Evolutionary conservation across 768 basidiomycete genomes (phyloP), one percentile per base, ranked within the genome.

Genomic region (Dentipellis fragilis): DNA sequence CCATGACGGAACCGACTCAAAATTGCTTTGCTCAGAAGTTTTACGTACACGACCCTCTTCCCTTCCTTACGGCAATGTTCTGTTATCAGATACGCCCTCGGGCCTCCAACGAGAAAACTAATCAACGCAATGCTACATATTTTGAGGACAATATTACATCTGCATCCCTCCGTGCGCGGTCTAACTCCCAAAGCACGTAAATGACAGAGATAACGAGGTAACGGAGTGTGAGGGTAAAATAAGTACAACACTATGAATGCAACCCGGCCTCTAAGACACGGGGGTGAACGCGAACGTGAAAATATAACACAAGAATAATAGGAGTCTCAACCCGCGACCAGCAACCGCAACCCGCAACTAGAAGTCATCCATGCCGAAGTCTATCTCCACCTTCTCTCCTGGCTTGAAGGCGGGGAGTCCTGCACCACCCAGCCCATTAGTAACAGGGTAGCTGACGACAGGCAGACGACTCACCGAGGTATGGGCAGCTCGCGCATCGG

Each of bases 381-480:
- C 81, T 58, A 94, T 89, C 75, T 92, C 86, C 23, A 99, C 93
- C 74, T 97, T 95, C 75, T 98, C 93, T 55, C 96, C 96, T 2
- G 96, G 95, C 69, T 95, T 89, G 76, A 99, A 98, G 11, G 95
- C 92, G 48, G 96, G 96, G 29, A 98, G 79, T 62, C 96, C 95
- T 97, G 63, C n/a, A 45, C 34, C 11, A n/a, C 40, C 34, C 38
- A 54, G 42, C 3, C 29, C 17, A 49, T 58, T 21, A 59, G 58
- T 39, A 55, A 36, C 0, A 16, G 19, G 12, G 17, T 22, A 10
- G 35, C 34, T 54, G 35, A 54, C 39, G 54, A 55, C 52, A 42
- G 37, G 34, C 39, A 51, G 54, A 51, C 14, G n/a, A 80, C 89
- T 58, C 62, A 97, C 95, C 95, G 47, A 91, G 75, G 71, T 97